Evolutionary conservation across 129 eudicot species (phyloP).

Genomic region (Flaveria sonorensis): DNA sequence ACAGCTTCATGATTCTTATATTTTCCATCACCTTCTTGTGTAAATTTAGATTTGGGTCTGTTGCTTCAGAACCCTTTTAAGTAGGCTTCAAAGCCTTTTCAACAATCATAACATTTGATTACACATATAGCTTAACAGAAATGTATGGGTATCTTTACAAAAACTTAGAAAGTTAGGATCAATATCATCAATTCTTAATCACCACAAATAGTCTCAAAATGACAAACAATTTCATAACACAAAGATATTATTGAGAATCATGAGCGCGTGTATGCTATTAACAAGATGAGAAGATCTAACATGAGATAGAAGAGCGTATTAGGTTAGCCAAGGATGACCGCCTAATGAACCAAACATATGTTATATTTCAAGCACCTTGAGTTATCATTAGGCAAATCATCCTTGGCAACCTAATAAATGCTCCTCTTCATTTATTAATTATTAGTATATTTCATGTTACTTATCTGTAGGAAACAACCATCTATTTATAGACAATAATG

Average conservation of each 20-base stretch:
- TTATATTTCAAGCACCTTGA: not conserved
- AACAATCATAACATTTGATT: too few species aligned
- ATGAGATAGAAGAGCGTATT: conserved; percentile 27
- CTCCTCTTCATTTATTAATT: conserved; percentile 30
- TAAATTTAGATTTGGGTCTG: too few species aligned
- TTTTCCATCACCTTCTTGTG: too few species aligned
- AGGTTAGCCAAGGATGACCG: conserved; percentile 22
- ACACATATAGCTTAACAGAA: too few species aligned
- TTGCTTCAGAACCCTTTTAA: too few species aligned
- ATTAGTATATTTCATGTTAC: conserved; percentile 6
- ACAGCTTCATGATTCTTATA: too few species aligned
- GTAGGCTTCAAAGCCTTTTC: too few species aligned
- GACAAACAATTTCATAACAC: not conserved
- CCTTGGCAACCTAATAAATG: conserved; percentile 37
- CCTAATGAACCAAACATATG: conserved; percentile 25
- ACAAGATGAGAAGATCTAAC: conserved; percentile 31
- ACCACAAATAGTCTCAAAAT: not conserved
- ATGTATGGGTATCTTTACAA: not conserved
- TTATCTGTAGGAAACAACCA: not conserved
- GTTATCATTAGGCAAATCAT: conserved; percentile 40
- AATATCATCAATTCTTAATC: not conserved
- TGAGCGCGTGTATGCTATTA: not conserved
- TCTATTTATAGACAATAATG: conserved; percentile 30
- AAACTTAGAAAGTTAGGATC: not conserved
- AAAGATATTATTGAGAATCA: not conserved